Base-by-base conservation (phyloP, 805 yeast species). In the Barnettozyma botsteinii region DNA sequence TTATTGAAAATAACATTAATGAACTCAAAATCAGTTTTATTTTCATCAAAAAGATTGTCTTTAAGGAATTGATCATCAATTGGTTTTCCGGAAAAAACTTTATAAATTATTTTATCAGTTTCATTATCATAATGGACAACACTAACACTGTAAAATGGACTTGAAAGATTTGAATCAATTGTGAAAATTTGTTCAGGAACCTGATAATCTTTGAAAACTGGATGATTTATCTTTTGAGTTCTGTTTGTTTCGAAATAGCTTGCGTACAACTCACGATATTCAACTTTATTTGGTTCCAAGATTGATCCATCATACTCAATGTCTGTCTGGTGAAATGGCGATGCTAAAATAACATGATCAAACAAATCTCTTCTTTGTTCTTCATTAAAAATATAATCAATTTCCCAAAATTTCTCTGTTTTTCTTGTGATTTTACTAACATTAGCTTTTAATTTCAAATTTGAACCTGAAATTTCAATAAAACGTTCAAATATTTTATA, bases 321-420 rank as follows among this genome's bases (percentile, higher is more conserved):
- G 2, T 47, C 46, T 0, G 70, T 38, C 33, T 59, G 64, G 26
- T 56, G 46, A 20, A 55, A 49, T 3, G 77, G 77, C 0, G 71
- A 56, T 1, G 76, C 75, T 15, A 73, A 49, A 15, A 73, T 55
- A 7, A 73, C 72, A 19, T 68, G 56, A 42, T 73, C 75, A 45
- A 60, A 72, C 4, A 28, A 24, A 12, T 56, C 53, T 5, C 39
- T 38, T 24, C 33, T 32, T 12, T 41, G 31, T 6, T 22, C 14
- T 2, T 37, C 23, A 12, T 25, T 25, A 5, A 37, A 35, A 40
- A n/a, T 14, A 18, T 33, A 45, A 4, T 37, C 15, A 5, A 53
- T 46, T 17, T 32, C 41, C 40, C 54, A 49, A 11, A 12, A 19
- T 6, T 49, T 41, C 18, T 31, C 22, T 7, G 26, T 20, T 3